A percentile compares a stretch with the other conserved stretches of the same genome.
Evolutionary conservation across 116 monocot genomes (phyloP).

Genomic region (Phalaenopsis hybrid): DNA sequence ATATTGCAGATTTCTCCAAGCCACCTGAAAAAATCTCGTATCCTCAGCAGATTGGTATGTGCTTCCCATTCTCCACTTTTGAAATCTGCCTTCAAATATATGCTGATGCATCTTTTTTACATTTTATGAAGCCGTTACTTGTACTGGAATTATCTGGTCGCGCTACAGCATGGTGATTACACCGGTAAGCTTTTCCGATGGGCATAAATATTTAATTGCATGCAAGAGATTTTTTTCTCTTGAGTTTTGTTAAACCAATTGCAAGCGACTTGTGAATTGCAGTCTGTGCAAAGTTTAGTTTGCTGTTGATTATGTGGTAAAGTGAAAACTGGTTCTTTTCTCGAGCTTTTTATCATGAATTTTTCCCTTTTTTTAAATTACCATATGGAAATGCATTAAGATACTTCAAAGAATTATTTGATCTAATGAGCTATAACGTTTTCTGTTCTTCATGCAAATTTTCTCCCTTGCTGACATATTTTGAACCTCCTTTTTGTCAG

Average conservation of each 20-base stretch:
- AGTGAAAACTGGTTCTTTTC: neutral
- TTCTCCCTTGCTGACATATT: neutral
- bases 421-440: neutral
- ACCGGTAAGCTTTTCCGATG: conserved; percentile 43
- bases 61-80: neutral
- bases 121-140: conserved; percentile 55
- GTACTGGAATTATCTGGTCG: conserved; percentile 83
- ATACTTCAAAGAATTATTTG: neutral
- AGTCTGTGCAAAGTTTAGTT: neutral
- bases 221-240: no score
- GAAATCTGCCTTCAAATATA: neutral
- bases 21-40: conserved; percentile 86
- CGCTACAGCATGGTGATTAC: conserved; percentile 82
- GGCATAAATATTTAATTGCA: neutral
- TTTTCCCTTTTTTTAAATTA: neutral
- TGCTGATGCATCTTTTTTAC: conserved; percentile 2
- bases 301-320: neutral
- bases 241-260: no score
- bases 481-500: neutral
- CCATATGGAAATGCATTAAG: neutral
- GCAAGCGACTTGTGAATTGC: neutral
- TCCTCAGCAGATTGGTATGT: conserved; percentile 84
- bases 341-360: neutral
- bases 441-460: neutral
- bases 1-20: conserved; percentile 82